Evolutionary conservation across 148 eudicot genomes (phyloP), one percentile per base, ranked within the genome.

Genomic region (Rhododendron griersonianum): DNA sequence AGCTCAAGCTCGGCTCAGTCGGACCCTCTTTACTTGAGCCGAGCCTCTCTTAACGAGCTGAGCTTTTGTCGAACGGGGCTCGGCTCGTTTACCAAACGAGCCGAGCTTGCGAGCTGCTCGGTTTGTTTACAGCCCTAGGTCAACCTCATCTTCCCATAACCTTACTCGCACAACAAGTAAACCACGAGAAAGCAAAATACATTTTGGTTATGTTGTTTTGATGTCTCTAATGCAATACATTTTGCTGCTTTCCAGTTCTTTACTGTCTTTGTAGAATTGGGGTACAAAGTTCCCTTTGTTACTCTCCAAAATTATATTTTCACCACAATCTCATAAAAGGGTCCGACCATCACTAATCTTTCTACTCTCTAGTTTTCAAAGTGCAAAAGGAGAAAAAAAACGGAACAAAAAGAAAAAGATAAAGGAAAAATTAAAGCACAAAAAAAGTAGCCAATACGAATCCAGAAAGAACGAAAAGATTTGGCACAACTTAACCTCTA

Each of bases 371-470:
- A 19, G 80, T 48, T 48, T 48, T 73, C 65, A 50, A 84, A 73
- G 63, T 1, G 30, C 6, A 21, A 84, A 71, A 23, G 30, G 44
- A 30, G 11, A 47, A 25, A 50, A 73, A 45, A 41, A 44, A 18
- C 2, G 67, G 50, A n/a, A 48, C 8, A 30, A 39, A 37, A 69
- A 16, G 19, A 48, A 61, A 82, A 37, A 35, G 18, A 37, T n/a
- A 13, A 28, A 28, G 45, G n/a, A 21, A 82, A 48, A 59, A 55
- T 10, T 4, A 59, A 35, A 82, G 57, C 33, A 4, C 7, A 14
- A 83, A 83, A 83, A 83, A 67, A 37, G 75, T 82, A 82, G 84
- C 44, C 0, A 51, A 81, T 33, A 53, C 7, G 23, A 69, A 59
- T 41, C 15, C 13, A 3, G 30, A 83, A 28, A 25, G 23, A 83